Evolutionary conservation across 2,329 filamentous ascomycete species (phyloP), one percentile per base, ranked within the genome.

Genomic region (Onygenales sp.): DNA sequence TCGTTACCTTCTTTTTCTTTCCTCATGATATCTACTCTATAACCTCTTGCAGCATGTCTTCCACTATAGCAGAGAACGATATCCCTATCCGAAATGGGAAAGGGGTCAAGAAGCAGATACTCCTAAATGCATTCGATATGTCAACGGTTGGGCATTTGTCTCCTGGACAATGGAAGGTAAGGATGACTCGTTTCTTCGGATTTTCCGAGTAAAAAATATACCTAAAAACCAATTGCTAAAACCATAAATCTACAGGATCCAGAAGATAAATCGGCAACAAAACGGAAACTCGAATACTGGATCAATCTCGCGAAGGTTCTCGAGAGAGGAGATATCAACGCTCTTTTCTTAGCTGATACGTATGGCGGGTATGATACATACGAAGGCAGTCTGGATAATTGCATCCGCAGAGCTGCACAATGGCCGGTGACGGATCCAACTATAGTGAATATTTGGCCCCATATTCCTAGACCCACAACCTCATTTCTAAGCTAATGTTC

Each of bases 41-140:
- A 9, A 4, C 36, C 9, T 39, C 36, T n/a, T n/a, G 13, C 9
- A 39, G 3, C 9, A n/a, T 39, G 36, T 9, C 36, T 39, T 39
- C 36, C 0, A 10, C 36, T 10, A n/a, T 10, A n/a, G 13, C 36
- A 39, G 13, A 39, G 9, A 39, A 1, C 36, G 36, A 39, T 9
- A 9, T 39, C 9, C 36, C 9, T 39, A n/a, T 39, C 13, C 9
- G 6, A 39, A 39, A 39, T 39, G 36, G 36, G 3, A 39, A 39
- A 10, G 13, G 14, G 10, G 14, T 9, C 33, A 78, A 75, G 62
- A 80, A 79, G 58, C 73, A 78, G 31, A 83, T 84, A 11, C 62
- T 84, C 5, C 69, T 85, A 46, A 85, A 84, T 68, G 82, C 81
- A 2, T 84, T 85, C 58, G 82, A 84, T 55, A 84, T 84, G 81